A percentile compares a stretch with the other conserved stretches of the same genome.
Conservation (phyloP, 2,329 filamentous ascomycete genomes). For the Penicillium sp. region DNA sequence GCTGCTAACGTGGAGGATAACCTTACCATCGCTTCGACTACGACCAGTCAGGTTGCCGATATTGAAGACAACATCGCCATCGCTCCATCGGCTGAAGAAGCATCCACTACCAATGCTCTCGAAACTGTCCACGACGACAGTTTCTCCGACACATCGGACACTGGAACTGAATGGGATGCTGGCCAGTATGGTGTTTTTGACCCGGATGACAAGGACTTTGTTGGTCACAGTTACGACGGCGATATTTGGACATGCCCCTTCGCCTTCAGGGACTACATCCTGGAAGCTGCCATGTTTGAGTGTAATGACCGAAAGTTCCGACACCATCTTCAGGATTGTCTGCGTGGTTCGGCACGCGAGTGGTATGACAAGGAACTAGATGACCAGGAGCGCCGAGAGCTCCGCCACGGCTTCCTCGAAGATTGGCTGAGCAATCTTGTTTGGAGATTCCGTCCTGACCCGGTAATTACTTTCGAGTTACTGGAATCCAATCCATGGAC, state of each 20-base stretch:
- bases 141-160: not conserved
- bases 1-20: not conserved
- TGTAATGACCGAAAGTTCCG: not conserved
- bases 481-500: not conserved
- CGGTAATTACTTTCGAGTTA: not conserved
- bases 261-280: not conserved
- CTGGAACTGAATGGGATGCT: not conserved
- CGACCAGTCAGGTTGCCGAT: too few species aligned
- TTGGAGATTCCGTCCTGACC: not conserved
- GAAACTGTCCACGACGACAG: too few species aligned
- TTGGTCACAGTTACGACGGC: not conserved
- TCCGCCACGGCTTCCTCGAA: not conserved
- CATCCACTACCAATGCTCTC: too few species aligned
- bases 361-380: not conserved
- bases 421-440: not conserved
- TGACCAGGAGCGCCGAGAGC: not conserved
- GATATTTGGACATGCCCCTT: not conserved
- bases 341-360: not conserved
- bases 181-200: not conserved
- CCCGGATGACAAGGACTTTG: not conserved
- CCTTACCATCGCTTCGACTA: not conserved
- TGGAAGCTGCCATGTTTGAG: not conserved
- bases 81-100: too few species aligned
- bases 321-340: not conserved
- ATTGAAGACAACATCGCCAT: too few species aligned